Evolutionary conservation across 768 basidiomycete genomes (phyloP).

Genomic region (Pleurotus cornucopiae): DNA sequence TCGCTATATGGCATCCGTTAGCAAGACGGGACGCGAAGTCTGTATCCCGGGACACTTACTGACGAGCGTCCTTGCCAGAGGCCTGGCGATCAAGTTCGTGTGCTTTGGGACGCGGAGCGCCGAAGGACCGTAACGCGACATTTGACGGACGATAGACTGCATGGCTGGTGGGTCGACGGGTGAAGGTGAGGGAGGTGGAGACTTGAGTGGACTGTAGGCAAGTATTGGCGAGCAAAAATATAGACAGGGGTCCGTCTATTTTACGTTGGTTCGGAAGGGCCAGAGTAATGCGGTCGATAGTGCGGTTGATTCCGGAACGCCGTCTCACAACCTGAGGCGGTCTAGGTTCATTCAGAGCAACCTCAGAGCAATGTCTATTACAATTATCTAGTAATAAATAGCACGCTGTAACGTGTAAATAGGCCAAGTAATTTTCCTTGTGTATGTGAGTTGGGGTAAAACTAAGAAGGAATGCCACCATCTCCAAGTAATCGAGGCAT

Average conservation of each 20-base stretch:
- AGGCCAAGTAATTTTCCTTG: not conserved
- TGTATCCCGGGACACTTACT: constrained; percentile 39
- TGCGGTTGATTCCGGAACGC: constrained; percentile 3
- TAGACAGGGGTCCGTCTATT: not conserved
- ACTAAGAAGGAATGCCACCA: not conserved
- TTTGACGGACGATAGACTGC: constrained; percentile 10
- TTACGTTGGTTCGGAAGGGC: constrained; percentile 6
- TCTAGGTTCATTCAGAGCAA: no score
- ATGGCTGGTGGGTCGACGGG: constrained; percentile 10
- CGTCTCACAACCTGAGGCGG: not conserved
- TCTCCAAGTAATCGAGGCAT: not conserved
- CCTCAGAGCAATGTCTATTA: not conserved
- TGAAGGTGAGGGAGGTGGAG: not conserved
- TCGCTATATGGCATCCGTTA: constrained; percentile 37
- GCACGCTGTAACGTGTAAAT: not conserved
- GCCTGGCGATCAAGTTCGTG: constrained; percentile 25
- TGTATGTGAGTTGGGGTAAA: constrained; percentile 14
- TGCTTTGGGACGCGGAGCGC: constrained; percentile 18
- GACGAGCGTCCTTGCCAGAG: constrained; percentile 41
- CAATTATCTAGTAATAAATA: constrained; percentile 4
- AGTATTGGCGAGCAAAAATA: not conserved
- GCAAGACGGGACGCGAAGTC: no score
- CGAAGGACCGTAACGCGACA: constrained; percentile 13
- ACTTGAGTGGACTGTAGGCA: no score
- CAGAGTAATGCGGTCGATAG: not conserved